Conservation (phyloP, 2,329 filamentous ascomycete genomes). For the Hypoxylon rubiginosum region DNA sequence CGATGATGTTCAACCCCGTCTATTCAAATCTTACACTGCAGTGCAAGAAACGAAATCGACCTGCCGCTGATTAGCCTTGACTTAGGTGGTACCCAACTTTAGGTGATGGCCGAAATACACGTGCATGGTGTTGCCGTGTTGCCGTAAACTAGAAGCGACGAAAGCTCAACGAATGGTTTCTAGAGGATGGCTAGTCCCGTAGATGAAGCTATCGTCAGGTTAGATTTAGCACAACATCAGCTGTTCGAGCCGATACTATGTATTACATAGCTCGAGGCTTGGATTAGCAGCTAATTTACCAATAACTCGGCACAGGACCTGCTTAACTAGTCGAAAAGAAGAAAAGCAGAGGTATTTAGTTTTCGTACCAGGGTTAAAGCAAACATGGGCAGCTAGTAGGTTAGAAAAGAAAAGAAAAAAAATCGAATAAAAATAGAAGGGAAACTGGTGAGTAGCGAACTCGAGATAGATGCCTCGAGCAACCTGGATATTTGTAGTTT, state of each 20-base stretch:
- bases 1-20: slow-evolving; percentile 39
- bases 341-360: slow-evolving; percentile 24
- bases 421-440: background rate
- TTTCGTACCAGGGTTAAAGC: slow-evolving; percentile 30
- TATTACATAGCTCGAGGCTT: slow-evolving; percentile 5
- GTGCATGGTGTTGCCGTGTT: slow-evolving; percentile 8
- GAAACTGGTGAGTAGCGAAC: no score
- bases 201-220: slow-evolving; percentile 38
- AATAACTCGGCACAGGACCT: slow-evolving; percentile 14
- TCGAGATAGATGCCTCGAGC: slow-evolving; percentile 12
- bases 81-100: slow-evolving; percentile 20
- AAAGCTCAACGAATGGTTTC: background rate
- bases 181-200: background rate
- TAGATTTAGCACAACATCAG: slow-evolving; percentile 9
- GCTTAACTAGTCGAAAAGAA: slow-evolving; percentile 22
- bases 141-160: slow-evolving; percentile 1
- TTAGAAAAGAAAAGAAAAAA: slow-evolving; percentile 21
- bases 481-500: slow-evolving; percentile 5
- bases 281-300: slow-evolving; percentile 38
- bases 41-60: slow-evolving; percentile 20
- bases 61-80: slow-evolving; percentile 21
- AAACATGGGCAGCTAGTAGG: slow-evolving; percentile 37
- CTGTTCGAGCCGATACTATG: slow-evolving; percentile 14
- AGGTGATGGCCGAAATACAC: slow-evolving; percentile 13
- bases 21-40: slow-evolving; percentile 36